Conservation (phyloP, 176 grass and related monocot genomes). For the Guadua angustifolia region DNA sequence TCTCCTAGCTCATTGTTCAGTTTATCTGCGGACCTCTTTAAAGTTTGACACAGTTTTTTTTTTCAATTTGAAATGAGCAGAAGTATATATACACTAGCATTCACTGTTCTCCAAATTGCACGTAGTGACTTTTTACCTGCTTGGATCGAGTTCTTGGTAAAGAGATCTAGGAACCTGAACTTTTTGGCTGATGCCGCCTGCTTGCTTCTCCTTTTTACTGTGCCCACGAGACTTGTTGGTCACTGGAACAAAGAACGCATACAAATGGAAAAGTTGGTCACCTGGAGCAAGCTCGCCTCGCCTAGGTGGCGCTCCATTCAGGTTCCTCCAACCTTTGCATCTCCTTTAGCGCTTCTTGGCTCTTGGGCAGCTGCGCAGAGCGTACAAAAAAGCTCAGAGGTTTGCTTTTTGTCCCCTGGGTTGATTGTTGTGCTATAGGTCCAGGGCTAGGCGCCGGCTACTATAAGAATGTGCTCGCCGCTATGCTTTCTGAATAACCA, state of each 20-base stretch:
- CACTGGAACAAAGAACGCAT: not conserved
- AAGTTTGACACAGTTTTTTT: not conserved
- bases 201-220: slow-evolving; percentile 20
- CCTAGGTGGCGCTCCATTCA: slow-evolving; percentile 15
- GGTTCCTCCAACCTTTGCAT: slow-evolving; percentile 27
- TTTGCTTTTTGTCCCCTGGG: slow-evolving; percentile 1
- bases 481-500: not conserved
- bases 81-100: not conserved
- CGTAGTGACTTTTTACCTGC: not conserved
- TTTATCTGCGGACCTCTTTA: not conserved
- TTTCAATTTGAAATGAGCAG: not conserved
- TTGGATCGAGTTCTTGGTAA: not conserved
- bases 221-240: not conserved
- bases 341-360: slow-evolving; percentile 24
- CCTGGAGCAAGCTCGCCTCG: slow-evolving; percentile 14
- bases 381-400: slow-evolving; percentile 24
- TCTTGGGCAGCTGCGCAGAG: slow-evolving; percentile 35
- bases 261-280: not conserved
- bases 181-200: slow-evolving; percentile 22
- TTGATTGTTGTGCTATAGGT: not conserved
- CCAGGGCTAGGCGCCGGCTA: slow-evolving; percentile 43
- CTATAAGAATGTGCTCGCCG: slow-evolving; percentile 32
- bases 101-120: not conserved
- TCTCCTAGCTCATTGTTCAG: not conserved
- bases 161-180: not conserved